A percentile compares a stretch with the other conserved stretches of the same genome.
phyloP scores from a whole-genome alignment of 176 grass and related monocot species.

The Elaeis guineensis region DNA sequence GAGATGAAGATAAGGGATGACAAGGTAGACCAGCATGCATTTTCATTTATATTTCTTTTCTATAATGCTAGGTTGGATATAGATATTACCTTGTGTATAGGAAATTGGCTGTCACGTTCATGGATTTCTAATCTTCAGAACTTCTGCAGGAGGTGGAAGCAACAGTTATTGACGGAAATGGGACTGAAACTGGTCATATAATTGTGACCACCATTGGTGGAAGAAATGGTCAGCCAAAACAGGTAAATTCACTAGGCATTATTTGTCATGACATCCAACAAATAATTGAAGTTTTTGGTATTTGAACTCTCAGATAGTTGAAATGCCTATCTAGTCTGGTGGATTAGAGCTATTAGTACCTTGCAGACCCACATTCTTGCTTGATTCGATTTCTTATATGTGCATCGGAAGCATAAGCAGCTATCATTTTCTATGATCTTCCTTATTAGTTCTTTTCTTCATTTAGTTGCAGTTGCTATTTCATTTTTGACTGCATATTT shows the following conservation, averaged over 20 bases:
- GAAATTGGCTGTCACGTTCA: not conserved
- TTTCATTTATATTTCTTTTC: not conserved
- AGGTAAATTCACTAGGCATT: conserved; percentile 31
- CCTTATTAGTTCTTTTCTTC: not conserved
- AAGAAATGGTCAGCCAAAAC: conserved; percentile 65
- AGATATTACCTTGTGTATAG: too few relatives aligned
- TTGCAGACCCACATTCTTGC: too few relatives aligned
- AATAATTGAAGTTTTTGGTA: too few relatives aligned
- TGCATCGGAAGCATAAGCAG: too few relatives aligned
- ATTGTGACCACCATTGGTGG: conserved; percentile 58
- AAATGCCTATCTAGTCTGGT: too few relatives aligned
- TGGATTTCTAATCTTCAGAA: not conserved
- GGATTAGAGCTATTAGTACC: too few relatives aligned
- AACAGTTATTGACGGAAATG: conserved; percentile 61
- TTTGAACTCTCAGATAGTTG: too few relatives aligned
- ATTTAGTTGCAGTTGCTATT: not conserved
- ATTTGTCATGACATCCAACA: too few relatives aligned
- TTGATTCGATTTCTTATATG: too few relatives aligned
- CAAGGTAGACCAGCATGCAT: conserved; percentile 31
- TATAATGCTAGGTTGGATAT: too few relatives aligned
- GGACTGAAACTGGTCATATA: conserved; percentile 61
- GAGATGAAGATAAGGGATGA: conserved; percentile 79
- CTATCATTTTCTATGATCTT: too few relatives aligned
- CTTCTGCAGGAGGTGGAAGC: conserved; percentile 52
- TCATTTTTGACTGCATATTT: too few relatives aligned